Evolutionary conservation across 2,329 filamentous ascomycete genomes (phyloP), one percentile per base, ranked within the genome.

Genomic region (Aspergillus persii): DNA sequence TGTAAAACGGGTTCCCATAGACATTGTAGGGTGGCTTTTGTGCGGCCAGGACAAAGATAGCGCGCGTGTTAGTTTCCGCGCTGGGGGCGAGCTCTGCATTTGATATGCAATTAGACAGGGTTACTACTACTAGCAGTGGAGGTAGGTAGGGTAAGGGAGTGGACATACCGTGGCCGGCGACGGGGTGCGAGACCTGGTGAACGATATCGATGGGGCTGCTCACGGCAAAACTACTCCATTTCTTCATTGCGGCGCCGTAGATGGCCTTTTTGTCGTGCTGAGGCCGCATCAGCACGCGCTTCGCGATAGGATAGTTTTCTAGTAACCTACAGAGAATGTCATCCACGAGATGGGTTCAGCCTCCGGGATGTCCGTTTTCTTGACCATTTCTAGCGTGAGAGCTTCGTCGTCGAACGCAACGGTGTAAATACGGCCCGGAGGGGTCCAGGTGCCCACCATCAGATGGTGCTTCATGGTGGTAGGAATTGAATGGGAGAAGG

Each of bases 331-430:
- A 74, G 91, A 89, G 70, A 96, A 94, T 15, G 91, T 89, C 89
- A 96, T 94, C 92, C 92, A 96, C 60, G 91, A 96, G 66, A 96
- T 95, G 7, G 92, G 90, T 77, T 96, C 91, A 64, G 94, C 89
- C 54, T 89, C 77, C 4, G 91, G 89, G 58, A 96, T 95, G 59
- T 87, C 86, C 1, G 91, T 95, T 68, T 89, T 87, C 79, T 94
- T 92, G 71, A 96, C 79, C 69, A 95, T 77, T 66, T 88, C 84
- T 61, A 96, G 78, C 6, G 87, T 88, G 64, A 92, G 79, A 44
- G 85, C 86, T 76, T 93, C 89, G 67, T 94, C 91, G 77, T 96
- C 90, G 72, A 96, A 96, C 61, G 88, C 86, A 61, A 96, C 89
- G 0, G 91, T 96, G 77, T 95, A 95, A 70, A 96, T 95, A 74